Percentiles rank a stretch among this genome's conserved stretches.
These are phyloP conservation scores for Termitomyces sp. DNA, from an alignment of 768 basidiomycete genomes.

Conservation along the genomic window DNA sequence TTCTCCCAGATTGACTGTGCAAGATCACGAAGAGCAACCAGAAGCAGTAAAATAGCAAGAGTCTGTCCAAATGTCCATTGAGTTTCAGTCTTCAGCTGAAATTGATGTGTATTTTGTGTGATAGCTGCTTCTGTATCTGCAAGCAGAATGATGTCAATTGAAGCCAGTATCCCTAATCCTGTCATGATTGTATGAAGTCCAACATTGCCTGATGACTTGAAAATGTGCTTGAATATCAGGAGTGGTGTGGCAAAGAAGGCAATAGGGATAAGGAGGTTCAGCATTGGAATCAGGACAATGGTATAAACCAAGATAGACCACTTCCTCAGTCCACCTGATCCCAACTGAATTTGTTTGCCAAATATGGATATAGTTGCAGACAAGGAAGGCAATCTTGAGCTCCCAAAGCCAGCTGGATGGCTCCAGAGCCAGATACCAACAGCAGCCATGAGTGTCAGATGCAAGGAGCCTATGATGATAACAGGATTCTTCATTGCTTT, in stretches of 20 bases:
- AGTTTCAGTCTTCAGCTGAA: not conserved
- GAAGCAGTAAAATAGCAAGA: constrained; percentile 6
- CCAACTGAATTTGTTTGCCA: not conserved
- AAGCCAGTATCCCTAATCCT: not conserved
- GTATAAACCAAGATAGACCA: not conserved
- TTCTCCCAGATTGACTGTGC: not conserved
- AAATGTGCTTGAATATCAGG: not conserved
- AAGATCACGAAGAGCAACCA: constrained; percentile 7
- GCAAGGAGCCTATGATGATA: not conserved
- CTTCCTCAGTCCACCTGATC: not conserved
- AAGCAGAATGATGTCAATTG: not conserved
- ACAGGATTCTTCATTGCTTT: not conserved
- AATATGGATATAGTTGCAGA: not conserved
- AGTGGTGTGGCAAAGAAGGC: not conserved
- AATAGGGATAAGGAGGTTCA: not conserved
- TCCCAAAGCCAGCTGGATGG: not conserved
- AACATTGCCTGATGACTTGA: not conserved
- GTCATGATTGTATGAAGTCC: not conserved
- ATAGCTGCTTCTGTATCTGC: not conserved
- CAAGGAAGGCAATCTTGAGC: not conserved
- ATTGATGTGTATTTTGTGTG: not conserved
- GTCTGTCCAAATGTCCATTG: constrained; percentile 10
- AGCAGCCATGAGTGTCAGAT: not conserved
- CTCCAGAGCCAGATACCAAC: constrained; percentile 4
- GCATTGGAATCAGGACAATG: not conserved